phyloP scores from a whole-genome alignment of 768 basidiomycete species.

The Pleurotus ostreatus region DNA sequence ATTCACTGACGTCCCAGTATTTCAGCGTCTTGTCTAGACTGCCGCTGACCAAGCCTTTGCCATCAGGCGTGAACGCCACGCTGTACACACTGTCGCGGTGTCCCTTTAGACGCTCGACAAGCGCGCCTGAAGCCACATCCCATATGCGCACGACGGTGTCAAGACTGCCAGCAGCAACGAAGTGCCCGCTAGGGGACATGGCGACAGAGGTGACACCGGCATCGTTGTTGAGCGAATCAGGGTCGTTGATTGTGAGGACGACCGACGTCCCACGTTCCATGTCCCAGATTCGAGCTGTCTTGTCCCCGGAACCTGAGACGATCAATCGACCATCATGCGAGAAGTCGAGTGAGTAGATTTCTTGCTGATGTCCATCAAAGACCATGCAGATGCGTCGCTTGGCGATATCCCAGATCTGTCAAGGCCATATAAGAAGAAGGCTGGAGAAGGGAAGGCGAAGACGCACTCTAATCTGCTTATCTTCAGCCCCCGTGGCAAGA shows the following conservation, averaged over 20 bases:
- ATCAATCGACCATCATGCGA: conserved; percentile 71
- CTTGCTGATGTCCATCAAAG: conserved; percentile 83
- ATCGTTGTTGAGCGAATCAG: conserved; percentile 35
- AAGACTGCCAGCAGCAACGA: conserved; percentile 41
- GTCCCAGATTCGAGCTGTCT: conserved; percentile 28
- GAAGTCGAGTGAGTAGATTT: conserved; percentile 93
- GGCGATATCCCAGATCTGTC: conserved; percentile 86
- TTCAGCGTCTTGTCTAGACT: conserved; percentile 88
- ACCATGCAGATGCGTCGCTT: conserved; percentile 66
- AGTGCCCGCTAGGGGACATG: conserved; percentile 69
- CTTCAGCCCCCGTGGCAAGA: conserved; percentile 94
- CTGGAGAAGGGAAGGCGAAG: conserved; percentile 30
- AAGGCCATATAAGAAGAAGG: neutral
- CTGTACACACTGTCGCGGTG: conserved; percentile 86
- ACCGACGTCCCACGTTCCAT: conserved; percentile 29
- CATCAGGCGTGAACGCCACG: conserved; percentile 91
- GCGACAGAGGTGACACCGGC: conserved; percentile 78
- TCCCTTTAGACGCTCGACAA: conserved; percentile 70
- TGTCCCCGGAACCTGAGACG: conserved; percentile 73
- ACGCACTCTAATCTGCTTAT: conserved; percentile 41
- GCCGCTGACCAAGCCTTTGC: conserved; percentile 85
- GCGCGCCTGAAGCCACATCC: conserved; percentile 60
- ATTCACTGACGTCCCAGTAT: conserved; percentile 79
- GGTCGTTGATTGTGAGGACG: conserved; percentile 47
- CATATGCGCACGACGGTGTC: conserved; percentile 69